Conservation (phyloP, 2,329 filamentous ascomycete species). For the Apiospora malaysiana region DNA sequence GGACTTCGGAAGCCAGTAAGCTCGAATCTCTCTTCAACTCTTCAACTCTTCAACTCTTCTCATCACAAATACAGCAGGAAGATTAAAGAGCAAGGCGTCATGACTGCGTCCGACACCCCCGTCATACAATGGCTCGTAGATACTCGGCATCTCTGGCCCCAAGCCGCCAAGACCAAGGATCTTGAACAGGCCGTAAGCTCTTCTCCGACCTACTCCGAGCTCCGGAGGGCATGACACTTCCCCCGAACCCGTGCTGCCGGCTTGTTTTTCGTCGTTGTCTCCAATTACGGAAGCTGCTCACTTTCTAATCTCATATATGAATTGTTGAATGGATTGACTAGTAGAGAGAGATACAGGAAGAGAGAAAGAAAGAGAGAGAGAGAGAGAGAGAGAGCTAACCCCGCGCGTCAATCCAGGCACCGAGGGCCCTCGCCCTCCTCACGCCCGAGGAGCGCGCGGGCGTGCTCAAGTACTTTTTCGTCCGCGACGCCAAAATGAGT, state of each 20-base stretch:
- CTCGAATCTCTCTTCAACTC: not conserved
- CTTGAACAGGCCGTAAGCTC: conserved; percentile 51
- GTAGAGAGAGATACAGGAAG: not conserved
- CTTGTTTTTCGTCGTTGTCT: not conserved
- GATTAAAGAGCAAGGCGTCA: conserved; percentile 30
- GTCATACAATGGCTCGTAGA: conserved; percentile 68
- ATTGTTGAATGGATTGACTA: too few species aligned
- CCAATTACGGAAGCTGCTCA: too few species aligned
- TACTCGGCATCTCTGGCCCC: conserved; percentile 64
- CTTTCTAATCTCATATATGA: not conserved
- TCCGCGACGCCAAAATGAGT: conserved; percentile 76
- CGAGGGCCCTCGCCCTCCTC: conserved; percentile 59
- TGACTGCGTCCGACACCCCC: conserved; percentile 37
- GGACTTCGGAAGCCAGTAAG: conserved; percentile 1
- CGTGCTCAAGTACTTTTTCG: conserved; percentile 67
- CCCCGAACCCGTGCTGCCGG: not conserved
- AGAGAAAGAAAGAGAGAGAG: not conserved
- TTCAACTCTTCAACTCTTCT: not conserved
- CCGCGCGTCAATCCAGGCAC: conserved; percentile 49
- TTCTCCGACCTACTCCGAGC: not conserved
- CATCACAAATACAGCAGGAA: not conserved
- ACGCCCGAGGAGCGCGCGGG: conserved; percentile 59
- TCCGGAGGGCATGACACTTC: not conserved
- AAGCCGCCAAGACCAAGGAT: conserved; percentile 53
- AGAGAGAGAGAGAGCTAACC: not conserved